These are phyloP conservation scores for Pleomassaria siparia DNA, from an alignment of 2,329 filamentous ascomycete genomes.

Conservation along the genomic window DNA sequence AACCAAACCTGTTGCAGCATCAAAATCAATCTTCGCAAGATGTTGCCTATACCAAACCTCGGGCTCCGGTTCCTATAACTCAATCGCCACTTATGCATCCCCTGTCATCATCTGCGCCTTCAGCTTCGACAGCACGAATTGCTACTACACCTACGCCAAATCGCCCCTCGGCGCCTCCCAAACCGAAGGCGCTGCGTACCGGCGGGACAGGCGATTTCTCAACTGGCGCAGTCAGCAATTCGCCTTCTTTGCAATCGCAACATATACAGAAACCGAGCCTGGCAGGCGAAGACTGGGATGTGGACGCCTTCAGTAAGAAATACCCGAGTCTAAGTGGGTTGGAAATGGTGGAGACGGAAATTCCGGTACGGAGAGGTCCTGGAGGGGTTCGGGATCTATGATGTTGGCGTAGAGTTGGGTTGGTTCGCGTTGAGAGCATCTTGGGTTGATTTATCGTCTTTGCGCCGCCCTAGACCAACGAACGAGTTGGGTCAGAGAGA, in stretches of 20 bases:
- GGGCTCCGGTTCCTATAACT: conserved; percentile 13
- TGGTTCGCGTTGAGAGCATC: neutral
- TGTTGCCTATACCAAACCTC: conserved; percentile 29
- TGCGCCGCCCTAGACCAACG: neutral
- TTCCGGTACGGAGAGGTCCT: conserved; percentile 20
- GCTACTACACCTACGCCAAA: conserved; percentile 33
- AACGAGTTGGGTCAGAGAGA: neutral
- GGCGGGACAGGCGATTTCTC: conserved; percentile 33
- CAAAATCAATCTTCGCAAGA: conserved; percentile 16
- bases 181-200: conserved; percentile 61
- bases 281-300: conserved; percentile 63
- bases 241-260: neutral
- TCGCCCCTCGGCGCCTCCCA: conserved; percentile 58
- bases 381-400: neutral
- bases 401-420: neutral
- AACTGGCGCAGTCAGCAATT: neutral
- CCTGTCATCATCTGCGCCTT: conserved; percentile 37
- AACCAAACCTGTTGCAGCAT: conserved; percentile 14
- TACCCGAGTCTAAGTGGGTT: conserved; percentile 84
- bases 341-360: conserved; percentile 81
- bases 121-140: conserved; percentile 25
- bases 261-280: conserved; percentile 1
- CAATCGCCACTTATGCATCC: conserved; percentile 9
- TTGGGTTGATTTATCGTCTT: neutral
- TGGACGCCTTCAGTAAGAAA: conserved; percentile 73